Evolutionary conservation across 139 green algal genomes (phyloP), one percentile per base, ranked within the genome.

Genomic region (Limnomonas spitsbergensis): DNA sequence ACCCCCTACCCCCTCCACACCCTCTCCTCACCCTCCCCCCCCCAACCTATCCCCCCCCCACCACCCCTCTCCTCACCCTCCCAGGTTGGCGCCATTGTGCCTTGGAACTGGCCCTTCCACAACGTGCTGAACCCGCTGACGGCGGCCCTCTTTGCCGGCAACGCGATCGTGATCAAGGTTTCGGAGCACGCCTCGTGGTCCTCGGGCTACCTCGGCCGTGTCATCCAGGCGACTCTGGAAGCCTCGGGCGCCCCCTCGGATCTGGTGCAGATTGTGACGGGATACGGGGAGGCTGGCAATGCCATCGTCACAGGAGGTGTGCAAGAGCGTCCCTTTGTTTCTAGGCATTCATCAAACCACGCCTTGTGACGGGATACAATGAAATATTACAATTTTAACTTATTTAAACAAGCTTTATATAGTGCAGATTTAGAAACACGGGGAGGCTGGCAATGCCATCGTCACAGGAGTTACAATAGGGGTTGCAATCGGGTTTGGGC

Each of bases 61-160:
- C n/a, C n/a, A n/a, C n/a, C n/a, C n/a, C n/a, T n/a, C n/a, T n/a
- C n/a, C n/a, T n/a, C n/a, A n/a, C n/a, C n/a, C n/a, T n/a, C n/a
- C 38, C 84, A 91, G 87, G 81, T 99, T 47, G 96, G 94, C 9
- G 95, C 94, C 38, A 99, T 99, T 75, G 94, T 99, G 56, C 95
- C 96, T 4, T 99, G 93, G 92, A 99, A 99, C 88, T 98, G 98
- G 84, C 96, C 96, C 67, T 98, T 99, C 82, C 96, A 99, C 89
- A 99, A 99, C 85, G 87, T 99, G 20, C 91, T 98, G 66, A 99
- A 99, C 88, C 96, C 96, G 0, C 86, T 99, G 26, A 92, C 92
- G 0, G 93, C 95, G 0, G 92, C 93, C 1, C 66, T 98, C 0
- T 98, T 98, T 80, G 85, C 94, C n/a, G 96, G 96, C 31, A 98